Base-by-base conservation (phyloP, 2,329 filamentous ascomycete species). In the Sphaerostilbella broomeana region DNA sequence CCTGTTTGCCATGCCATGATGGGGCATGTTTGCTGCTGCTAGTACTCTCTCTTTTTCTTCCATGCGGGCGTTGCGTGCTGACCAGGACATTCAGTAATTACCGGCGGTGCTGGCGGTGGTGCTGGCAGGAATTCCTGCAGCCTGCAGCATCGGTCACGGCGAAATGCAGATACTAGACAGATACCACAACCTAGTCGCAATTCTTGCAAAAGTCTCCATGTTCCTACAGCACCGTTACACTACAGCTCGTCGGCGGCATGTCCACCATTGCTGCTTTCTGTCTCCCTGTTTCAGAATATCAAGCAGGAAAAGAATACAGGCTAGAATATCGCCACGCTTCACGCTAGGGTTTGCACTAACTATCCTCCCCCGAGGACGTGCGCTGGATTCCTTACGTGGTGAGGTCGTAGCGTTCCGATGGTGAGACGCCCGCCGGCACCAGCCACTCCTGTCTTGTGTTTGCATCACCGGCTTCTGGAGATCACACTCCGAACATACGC, bases 391-490 rank as follows among this genome's bases (percentile, higher is more conserved):
- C 26, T 20, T 30, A 17, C 24, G 32, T 43, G 36, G 41, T 40
- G 41, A 39, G 36, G 32, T 28, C 27, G 41, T 43, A 43, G 41
- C 41, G 41, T 36, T 36, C 34, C 31, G 22, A 40, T 43, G 36
- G 41, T 43, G 41, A 43, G 36, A 43, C 41, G 36, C 13, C 36
- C 26, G 27, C 36, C 30, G 27, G 35, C 34, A 26, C 32, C 32
- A 25, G 22, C 22, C n/a, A n/a, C n/a, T n/a, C n/a, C n/a, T n/a
- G n/a, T n/a, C n/a, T n/a, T n/a, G n/a, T n/a, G n/a, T n/a, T n/a
- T n/a, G n/a, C n/a, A n/a, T n/a, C n/a, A n/a, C n/a, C n/a, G n/a
- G n/a, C n/a, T n/a, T n/a, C n/a, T n/a, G n/a, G n/a, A n/a, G n/a
- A n/a, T n/a, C n/a, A n/a, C n/a, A n/a, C n/a, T n/a, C n/a, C n/a